These are phyloP conservation scores for Rhizopus stolonifer DNA, from an alignment of 371 early-diverging fungal species.

Conservation along the genomic window DNA sequence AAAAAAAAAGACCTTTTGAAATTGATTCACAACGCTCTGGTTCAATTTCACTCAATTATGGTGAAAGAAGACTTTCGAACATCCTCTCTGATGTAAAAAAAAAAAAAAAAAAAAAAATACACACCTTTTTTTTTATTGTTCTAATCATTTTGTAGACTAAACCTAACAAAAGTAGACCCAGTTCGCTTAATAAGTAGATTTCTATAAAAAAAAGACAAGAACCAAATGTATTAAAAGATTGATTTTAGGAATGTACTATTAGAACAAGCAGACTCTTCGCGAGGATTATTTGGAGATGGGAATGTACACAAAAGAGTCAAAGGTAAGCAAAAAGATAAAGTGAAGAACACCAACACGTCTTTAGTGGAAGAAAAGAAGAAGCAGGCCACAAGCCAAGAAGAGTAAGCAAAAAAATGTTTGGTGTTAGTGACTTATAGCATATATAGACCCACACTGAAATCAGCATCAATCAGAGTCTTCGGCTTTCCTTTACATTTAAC, in stretches of 20 bases:
- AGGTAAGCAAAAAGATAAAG: slow-evolving; percentile 1
- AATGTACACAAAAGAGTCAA: slow-evolving; percentile 3
- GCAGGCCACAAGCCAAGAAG: background rate
- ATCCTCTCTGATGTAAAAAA: slow-evolving; percentile 18
- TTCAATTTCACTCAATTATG: slow-evolving; percentile 10
- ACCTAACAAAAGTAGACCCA: background rate
- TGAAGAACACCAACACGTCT: background rate
- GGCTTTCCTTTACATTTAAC: slow-evolving; percentile 37
- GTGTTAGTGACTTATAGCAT: background rate
- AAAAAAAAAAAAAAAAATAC: background rate
- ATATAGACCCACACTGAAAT: background rate
- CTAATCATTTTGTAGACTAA: background rate
- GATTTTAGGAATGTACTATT: slow-evolving; percentile 1
- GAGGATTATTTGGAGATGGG: slow-evolving; percentile 22
- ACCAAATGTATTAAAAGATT: too few species aligned
- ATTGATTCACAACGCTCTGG: background rate
- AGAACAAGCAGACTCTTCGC: slow-evolving; percentile 4
- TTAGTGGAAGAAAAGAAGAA: background rate
- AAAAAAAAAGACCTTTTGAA: background rate
- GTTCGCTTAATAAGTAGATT: slow-evolving; percentile 3
- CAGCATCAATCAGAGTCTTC: slow-evolving; percentile 31
- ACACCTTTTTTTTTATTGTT: background rate
- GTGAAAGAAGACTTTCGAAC: slow-evolving; percentile 23
- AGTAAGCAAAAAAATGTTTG: background rate
- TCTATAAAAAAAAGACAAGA: background rate